Base-by-base conservation (phyloP, 768 basidiomycete genomes). In the Russula griseocarnosa region DNA sequence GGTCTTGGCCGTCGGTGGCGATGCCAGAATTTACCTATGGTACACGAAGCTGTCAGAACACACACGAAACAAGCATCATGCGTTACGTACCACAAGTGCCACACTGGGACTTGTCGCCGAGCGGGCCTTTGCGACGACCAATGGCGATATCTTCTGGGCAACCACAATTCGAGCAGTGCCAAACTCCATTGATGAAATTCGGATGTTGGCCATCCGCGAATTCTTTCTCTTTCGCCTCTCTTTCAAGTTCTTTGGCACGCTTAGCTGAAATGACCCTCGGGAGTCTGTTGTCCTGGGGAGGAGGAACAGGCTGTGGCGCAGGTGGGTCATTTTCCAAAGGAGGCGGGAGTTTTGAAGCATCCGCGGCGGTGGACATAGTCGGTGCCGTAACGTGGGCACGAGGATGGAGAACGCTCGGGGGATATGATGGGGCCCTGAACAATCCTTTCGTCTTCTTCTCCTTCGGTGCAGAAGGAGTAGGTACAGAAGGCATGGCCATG, bases 131-230 rank as follows among this genome's bases (percentile, higher is more conserved):
- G 68, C 93, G 80, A 65, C 92, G 78, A 3, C 94, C 94, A 49
- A 93, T 78, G 3, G 92, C 91, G 62, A 96, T 86, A 69, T 77
- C 84, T 71, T 92, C 93, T 0, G 94, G 94, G 72, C 90, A 90
- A 6, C 94, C 94, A 70, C 92, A 97, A 71, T 94, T 96, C 22
- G 92, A 93, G 72, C 94, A 98, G 76, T 94, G 92, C 94, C 94
- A 97, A 5, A 90, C 81, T 1, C 91, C 92, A 68, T 94, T 79
- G 71, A 94, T 88, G 69, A 83, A 79, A 72, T 92, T 90, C 44
- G 86, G 80, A 70, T 90, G 90, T 71, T 91, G 89, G 9, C 90
- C 88, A 69, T 92, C 87, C 46, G 86, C 86, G 71, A 86, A 90
- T 74, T 90, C 90, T 71, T 81, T 86, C 73, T 90, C 88, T 73